A percentile compares a stretch with the other conserved stretches of the same genome.
These are phyloP conservation scores for Acer negundo DNA, from an alignment of 345 rosid species.

Conservation along the genomic window DNA sequence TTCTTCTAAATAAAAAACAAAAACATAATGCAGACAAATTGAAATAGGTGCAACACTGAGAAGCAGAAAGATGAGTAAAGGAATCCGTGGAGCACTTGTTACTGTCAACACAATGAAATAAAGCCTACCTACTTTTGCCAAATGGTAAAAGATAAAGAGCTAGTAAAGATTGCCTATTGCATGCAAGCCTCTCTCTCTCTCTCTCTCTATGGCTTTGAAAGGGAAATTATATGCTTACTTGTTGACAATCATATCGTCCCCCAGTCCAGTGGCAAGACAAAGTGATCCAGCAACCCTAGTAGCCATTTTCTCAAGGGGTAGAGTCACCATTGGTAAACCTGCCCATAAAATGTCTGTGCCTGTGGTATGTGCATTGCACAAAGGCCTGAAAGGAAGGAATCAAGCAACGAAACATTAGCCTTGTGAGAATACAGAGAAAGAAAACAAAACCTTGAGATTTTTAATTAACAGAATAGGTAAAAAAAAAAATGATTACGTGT, in stretches of 20 bases:
- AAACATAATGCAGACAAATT: not conserved
- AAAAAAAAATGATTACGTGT: constrained; percentile 55
- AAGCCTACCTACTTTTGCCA: not conserved
- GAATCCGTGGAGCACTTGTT: not conserved
- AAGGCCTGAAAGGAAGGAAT: constrained; percentile 52
- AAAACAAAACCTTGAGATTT: not conserved
- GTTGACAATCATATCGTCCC: constrained; percentile 95
- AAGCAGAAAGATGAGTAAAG: not conserved
- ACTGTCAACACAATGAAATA: not conserved
- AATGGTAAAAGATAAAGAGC: not conserved
- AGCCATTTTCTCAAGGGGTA: constrained; percentile 99
- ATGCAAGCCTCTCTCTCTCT: not conserved
- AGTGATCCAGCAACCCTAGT: constrained; percentile 99
- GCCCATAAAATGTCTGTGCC: constrained; percentile 99
- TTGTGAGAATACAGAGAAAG: not conserved
- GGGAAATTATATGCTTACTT: constrained; percentile 41
- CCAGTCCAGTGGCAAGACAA: constrained; percentile 94
- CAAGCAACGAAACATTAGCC: not conserved
- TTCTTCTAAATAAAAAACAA: not conserved
- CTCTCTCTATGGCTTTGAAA: not conserved
- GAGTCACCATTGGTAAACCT: constrained; percentile 96
- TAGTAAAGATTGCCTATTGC: not conserved
- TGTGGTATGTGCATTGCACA: constrained; percentile 98
- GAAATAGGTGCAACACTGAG: not conserved
- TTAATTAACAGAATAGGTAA: not conserved